A percentile compares a stretch with the other conserved stretches of the same genome.
phyloP scores from a whole-genome alignment of 2,329 filamentous ascomycete species.

The Fusarium musae region DNA sequence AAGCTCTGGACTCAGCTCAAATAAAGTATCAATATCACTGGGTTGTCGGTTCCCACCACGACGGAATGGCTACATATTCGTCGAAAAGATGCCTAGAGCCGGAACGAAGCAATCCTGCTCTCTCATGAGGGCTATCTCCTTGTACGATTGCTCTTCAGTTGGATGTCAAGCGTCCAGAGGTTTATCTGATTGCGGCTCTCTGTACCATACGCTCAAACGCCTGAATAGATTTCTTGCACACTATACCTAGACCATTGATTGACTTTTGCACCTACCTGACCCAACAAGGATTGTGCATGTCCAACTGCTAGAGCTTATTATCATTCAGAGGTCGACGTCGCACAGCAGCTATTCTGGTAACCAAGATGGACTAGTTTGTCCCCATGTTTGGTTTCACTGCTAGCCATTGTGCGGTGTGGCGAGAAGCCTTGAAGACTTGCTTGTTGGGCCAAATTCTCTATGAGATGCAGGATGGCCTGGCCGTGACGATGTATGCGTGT shows the following conservation, averaged over 20 bases:
- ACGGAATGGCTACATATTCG: conserved; percentile 40
- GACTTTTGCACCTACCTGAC: neutral
- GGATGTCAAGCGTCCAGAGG: conserved; percentile 31
- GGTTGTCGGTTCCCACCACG: conserved; percentile 33
- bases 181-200: conserved; percentile 37
- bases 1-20: conserved; percentile 95
- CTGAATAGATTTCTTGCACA: conserved; percentile 47
- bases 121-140: conserved; percentile 23
- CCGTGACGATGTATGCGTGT: neutral
- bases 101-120: conserved; percentile 37
- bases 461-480: neutral
- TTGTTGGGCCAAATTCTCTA: neutral
- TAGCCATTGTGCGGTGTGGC: neutral
- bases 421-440: neutral
- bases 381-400: neutral
- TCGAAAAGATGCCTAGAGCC: conserved; percentile 41
- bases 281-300: neutral
- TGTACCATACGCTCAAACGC: conserved; percentile 49
- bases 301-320: neutral
- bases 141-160: conserved; percentile 44
- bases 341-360: neutral
- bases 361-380: neutral
- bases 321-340: neutral
- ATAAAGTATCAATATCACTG: conserved; percentile 63
- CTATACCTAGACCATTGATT: conserved; percentile 15